These are phyloP conservation scores for Aspergillus brasiliensis DNA, from an alignment of 2,329 filamentous ascomycete species.

Conservation along the genomic window DNA sequence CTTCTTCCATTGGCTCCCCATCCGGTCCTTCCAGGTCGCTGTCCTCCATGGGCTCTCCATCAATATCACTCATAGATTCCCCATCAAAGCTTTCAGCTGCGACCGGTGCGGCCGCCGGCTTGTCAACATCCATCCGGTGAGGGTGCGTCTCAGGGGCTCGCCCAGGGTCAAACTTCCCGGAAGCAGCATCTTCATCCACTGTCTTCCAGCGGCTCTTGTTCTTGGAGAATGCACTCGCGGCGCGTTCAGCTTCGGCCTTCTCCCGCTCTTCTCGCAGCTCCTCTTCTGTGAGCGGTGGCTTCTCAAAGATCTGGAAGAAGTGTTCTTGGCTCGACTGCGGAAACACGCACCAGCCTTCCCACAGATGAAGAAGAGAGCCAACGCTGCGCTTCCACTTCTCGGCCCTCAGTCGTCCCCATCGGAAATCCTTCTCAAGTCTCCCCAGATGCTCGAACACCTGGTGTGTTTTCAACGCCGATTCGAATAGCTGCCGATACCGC, in stretches of 20 bases:
- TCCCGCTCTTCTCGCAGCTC: constrained; percentile 49
- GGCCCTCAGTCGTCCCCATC: constrained; percentile 78
- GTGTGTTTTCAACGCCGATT: constrained; percentile 67
- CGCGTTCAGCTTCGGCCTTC: constrained; percentile 45
- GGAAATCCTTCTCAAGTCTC: constrained; percentile 67
- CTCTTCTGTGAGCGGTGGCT: constrained; percentile 60
- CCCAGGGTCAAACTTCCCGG: constrained; percentile 33
- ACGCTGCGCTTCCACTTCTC: constrained; percentile 85
- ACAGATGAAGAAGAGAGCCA: constrained; percentile 67
- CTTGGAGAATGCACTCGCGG: constrained; percentile 38
- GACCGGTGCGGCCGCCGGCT: constrained; percentile 34
- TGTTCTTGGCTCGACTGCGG: constrained; percentile 71
- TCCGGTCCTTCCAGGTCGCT: constrained; percentile 54
- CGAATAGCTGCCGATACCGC: constrained; percentile 82
- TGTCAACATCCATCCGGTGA: constrained; percentile 37
- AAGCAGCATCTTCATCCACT: constrained; percentile 45
- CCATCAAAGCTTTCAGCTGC: constrained; percentile 48
- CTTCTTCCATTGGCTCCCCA: constrained; percentile 51
- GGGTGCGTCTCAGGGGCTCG: constrained; percentile 28
- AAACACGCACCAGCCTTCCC: constrained; percentile 69
- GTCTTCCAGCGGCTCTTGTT: constrained; percentile 51
- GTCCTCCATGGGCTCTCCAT: constrained; percentile 51
- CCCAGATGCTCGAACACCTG: constrained; percentile 77
- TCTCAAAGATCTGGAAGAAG: constrained; percentile 71
- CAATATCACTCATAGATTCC: constrained; percentile 46